phyloP scores from a whole-genome alignment of 768 basidiomycete genomes.

The Ephemerocybe angulata region DNA sequence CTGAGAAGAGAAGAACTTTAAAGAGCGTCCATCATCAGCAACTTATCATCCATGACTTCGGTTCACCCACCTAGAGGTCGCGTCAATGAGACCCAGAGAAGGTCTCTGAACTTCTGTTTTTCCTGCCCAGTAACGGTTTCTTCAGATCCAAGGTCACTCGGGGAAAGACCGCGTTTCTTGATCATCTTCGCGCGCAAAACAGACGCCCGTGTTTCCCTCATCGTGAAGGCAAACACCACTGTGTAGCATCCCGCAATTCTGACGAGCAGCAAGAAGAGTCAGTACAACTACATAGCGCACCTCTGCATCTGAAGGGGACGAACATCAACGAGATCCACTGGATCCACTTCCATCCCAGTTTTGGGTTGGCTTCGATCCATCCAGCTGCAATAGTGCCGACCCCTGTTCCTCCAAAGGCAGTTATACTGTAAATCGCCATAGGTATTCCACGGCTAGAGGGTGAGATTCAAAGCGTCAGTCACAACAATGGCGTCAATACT shows the following conservation, averaged over 20 bases:
- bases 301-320: constrained; percentile 14
- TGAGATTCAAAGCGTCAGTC: neutral
- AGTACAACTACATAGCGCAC: neutral
- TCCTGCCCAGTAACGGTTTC: too few relatives aligned
- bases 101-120: constrained; percentile 39
- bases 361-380: constrained; percentile 59
- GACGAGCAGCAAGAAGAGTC: neutral
- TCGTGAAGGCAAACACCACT: constrained; percentile 44
- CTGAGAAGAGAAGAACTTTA: constrained; percentile 57
- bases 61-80: constrained; percentile 62
- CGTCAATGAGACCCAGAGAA: constrained; percentile 64
- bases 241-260: constrained; percentile 18
- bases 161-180: constrained; percentile 48
- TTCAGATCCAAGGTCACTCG: constrained; percentile 52
- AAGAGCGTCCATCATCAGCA: neutral
- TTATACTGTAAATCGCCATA: constrained; percentile 65
- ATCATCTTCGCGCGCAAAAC: constrained; percentile 64
- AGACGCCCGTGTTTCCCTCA: constrained; percentile 67
- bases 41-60: neutral
- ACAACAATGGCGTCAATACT: neutral
- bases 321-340: constrained; percentile 77
- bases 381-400: constrained; percentile 62
- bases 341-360: constrained; percentile 77
- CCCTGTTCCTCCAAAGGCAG: constrained; percentile 58
- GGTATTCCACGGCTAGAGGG: constrained; percentile 64